Base-by-base conservation (phyloP, 2,329 filamentous ascomycete species). In the Teratosphaeria epicoccoides region DNA sequence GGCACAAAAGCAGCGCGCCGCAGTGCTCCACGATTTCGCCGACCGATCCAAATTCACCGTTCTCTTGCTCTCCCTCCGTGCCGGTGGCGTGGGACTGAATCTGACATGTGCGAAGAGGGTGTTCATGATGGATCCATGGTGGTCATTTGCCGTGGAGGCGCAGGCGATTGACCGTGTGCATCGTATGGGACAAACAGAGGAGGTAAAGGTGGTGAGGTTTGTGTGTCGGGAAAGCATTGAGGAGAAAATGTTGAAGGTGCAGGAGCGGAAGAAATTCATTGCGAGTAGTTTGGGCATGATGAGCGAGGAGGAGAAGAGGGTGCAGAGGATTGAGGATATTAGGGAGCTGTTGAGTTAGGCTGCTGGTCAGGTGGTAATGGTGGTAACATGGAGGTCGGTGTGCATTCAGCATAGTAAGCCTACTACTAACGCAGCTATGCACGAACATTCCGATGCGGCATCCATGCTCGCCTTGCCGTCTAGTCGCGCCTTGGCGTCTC, bases 101-200 rank as follows among this genome's bases (percentile, higher is more conserved):
- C 71, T 98, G 55, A 97, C 91, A 0, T 84, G 83, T 59, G 93
- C 93, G 5, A 88, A 84, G 57, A 77, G 87, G 50, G 94, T 98
- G 4, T 98, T 85, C 72, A 94, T 98, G 87, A 97, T 98, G 93
- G 93, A 98, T 69, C 93, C 93, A 0, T 98, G 93, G 93, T 98
- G 93, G 93, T 94, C 87, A 65, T 98, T 91, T 69, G 90, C 93
- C 0, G 84, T 97, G 11, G 93, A 98, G 70, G 88, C 90, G 4
- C 93, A 98, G 70, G 93, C 93, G 7, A 97, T 98, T 63, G 93
- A 98, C 72, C 87, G 93, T 1, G 89, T 98, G 28, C 93, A 98
- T 73, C 82, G 93, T 7, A 96, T 98, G 87, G 93, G 93, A 0
- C 93, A 98, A 68, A 83, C 86, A 47, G 79, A 82, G 14, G 87